Conservation (phyloP, 2,329 filamentous ascomycete genomes). For the Phialophora tarda region DNA sequence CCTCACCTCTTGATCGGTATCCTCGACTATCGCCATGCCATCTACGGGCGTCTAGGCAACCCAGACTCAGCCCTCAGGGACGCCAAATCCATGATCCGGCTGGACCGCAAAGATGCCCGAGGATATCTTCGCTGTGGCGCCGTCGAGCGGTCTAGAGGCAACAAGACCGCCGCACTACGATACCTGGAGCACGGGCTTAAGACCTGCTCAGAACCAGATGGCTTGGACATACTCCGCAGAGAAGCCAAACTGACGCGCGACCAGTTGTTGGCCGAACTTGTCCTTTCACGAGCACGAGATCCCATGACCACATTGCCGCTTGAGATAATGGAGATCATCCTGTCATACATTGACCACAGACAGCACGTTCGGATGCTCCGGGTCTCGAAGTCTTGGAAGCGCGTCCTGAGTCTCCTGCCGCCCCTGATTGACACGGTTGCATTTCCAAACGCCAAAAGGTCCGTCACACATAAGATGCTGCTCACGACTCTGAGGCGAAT, state of each 20-base stretch:
- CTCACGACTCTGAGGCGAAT: conserved; percentile 46
- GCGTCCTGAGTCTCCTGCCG: conserved; percentile 55
- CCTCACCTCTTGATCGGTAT: conserved; percentile 42
- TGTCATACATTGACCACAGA: conserved; percentile 59
- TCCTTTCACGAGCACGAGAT: conserved; percentile 46
- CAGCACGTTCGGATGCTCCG: conserved; percentile 57
- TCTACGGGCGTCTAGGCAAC: conserved; percentile 55
- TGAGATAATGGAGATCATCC: conserved; percentile 59
- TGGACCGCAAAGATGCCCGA: conserved; percentile 57
- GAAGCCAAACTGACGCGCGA: conserved; percentile 48
- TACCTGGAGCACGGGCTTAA: conserved; percentile 66
- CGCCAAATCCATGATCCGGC: conserved; percentile 62
- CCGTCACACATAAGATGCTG: conserved; percentile 46
- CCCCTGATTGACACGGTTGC: conserved; percentile 61
- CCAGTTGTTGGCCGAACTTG: conserved; percentile 48
- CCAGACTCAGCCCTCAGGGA: conserved; percentile 60
- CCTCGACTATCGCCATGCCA: conserved; percentile 44
- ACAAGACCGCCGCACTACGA: conserved; percentile 58
- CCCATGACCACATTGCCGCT: conserved; percentile 60
- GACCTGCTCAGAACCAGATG: conserved; percentile 51
- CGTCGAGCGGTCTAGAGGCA: conserved; percentile 53
- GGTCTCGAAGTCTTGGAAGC: conserved; percentile 62
- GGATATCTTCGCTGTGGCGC: conserved; percentile 64
- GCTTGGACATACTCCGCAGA: conserved; percentile 20
- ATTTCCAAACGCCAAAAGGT: conserved; percentile 52